A percentile compares a stretch with the other conserved stretches of the same genome.
Evolutionary conservation across 352 stramenopile species (phyloP).

Genomic region (Phytophthora fragariae): DNA sequence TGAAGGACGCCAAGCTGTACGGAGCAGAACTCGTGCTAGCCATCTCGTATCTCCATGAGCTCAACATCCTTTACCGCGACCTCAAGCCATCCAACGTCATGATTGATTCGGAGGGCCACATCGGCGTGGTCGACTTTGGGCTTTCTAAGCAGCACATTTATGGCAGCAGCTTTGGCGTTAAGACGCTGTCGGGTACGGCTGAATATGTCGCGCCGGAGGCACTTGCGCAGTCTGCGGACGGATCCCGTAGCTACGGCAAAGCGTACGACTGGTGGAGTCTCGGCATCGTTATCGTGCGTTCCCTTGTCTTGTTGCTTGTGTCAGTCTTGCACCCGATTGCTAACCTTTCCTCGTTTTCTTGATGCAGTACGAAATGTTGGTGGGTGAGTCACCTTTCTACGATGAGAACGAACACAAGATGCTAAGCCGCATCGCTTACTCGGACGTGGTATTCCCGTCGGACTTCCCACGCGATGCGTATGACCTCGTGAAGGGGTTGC

Average conservation of each 20-base stretch:
- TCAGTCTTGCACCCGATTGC: background rate
- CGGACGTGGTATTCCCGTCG: conserved; percentile 75
- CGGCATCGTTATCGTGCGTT: conserved; percentile 84
- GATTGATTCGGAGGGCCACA: conserved; percentile 90
- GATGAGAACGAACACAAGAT: conserved; percentile 92
- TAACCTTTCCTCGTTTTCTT: conserved; percentile 22
- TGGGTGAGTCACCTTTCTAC: conserved; percentile 89
- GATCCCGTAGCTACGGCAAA: conserved; percentile 87
- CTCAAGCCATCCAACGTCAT: conserved; percentile 92
- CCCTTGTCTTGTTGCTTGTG: too few species aligned
- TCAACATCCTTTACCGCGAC: conserved; percentile 91
- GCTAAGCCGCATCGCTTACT: conserved; percentile 84
- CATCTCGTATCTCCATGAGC: conserved; percentile 90
- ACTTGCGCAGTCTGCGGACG: conserved; percentile 81
- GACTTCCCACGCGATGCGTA: conserved; percentile 81
- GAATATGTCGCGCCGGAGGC: conserved; percentile 90
- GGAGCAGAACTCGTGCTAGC: conserved; percentile 87
- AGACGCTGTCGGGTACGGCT: conserved; percentile 86
- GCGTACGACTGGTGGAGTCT: conserved; percentile 92
- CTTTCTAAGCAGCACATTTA: conserved; percentile 92
- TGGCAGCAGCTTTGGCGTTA: conserved; percentile 84
- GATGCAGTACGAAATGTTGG: conserved; percentile 88
- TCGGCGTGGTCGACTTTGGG: conserved; percentile 90
- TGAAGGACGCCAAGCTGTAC: conserved; percentile 79
- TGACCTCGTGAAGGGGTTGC: conserved; percentile 76